These are phyloP conservation scores for Paramecium bursaria DNA, from an alignment of 73 alveolate genomes.

Conservation along the genomic window DNA sequence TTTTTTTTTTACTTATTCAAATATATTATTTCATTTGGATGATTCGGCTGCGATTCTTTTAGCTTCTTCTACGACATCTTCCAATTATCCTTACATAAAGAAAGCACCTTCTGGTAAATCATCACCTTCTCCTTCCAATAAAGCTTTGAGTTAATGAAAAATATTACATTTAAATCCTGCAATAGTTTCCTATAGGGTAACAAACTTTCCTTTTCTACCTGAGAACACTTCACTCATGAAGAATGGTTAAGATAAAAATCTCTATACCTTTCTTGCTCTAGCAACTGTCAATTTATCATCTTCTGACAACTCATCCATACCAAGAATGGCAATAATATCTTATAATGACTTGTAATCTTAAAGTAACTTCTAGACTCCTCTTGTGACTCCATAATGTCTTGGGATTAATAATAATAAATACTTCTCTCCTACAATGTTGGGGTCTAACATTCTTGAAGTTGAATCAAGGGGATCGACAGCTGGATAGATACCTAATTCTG, in stretches of 20 bases:
- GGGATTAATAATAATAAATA: not conserved
- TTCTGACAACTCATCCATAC: slow-evolving; percentile 97
- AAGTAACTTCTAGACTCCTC: slow-evolving; percentile 89
- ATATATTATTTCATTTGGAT: slow-evolving; percentile 60
- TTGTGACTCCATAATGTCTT: slow-evolving; percentile 83
- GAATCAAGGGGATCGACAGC: slow-evolving; percentile 99
- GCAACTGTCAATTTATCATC: slow-evolving; percentile 97
- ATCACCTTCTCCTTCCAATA: slow-evolving; percentile 90
- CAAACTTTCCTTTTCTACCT: slow-evolving; percentile 94
- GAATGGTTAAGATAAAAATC: slow-evolving; percentile 90
- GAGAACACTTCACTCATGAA: slow-evolving; percentile 94
- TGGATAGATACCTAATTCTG: slow-evolving; percentile 98
- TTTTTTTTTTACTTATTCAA: slow-evolving; percentile 5
- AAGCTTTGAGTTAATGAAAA: slow-evolving; percentile 27
- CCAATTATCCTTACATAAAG: slow-evolving; percentile 95
- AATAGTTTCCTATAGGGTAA: slow-evolving; percentile 87
- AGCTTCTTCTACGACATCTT: slow-evolving; percentile 87
- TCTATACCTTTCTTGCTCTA: slow-evolving; percentile 95
- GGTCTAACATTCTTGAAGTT: slow-evolving; percentile 96
- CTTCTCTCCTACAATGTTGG: slow-evolving; percentile 91
- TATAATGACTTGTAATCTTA: slow-evolving; percentile 92
- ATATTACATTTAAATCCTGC: slow-evolving; percentile 80
- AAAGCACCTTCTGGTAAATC: slow-evolving; percentile 94
- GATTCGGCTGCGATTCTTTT: slow-evolving; percentile 82
- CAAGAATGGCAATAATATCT: slow-evolving; percentile 98